Percentiles rank a stretch among this genome's conserved stretches.
Evolutionary conservation across 2,329 filamentous ascomycete genomes (phyloP).

Genomic region (Fusarium sarcochroum): DNA sequence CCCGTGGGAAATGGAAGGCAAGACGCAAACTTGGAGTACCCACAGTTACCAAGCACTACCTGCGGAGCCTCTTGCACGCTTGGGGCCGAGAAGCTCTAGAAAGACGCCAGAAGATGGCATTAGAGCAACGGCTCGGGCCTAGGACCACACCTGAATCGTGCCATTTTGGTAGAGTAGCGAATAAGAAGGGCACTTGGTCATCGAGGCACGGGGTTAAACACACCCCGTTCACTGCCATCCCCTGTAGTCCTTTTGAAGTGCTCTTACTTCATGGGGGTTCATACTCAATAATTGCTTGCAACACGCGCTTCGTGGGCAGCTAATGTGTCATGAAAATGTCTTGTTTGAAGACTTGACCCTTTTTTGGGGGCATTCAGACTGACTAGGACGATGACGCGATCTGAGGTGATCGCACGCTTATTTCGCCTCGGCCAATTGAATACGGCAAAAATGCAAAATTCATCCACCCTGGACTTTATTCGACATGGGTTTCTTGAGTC

Average conservation of each 20-base stretch:
- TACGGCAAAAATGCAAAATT: background rate
- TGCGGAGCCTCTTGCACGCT: conserved; percentile 20
- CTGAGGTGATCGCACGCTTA: conserved; percentile 46
- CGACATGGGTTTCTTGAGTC: conserved; percentile 11
- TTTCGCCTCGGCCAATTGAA: conserved; percentile 32
- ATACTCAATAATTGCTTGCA: background rate
- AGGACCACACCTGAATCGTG: conserved; percentile 32
- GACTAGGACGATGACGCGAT: conserved; percentile 51
- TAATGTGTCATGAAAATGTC: conserved; percentile 44
- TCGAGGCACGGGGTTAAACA: background rate
- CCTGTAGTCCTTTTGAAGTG: background rate
- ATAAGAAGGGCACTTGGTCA: conserved; percentile 24
- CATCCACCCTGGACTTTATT: conserved; percentile 37
- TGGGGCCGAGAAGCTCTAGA: conserved; percentile 41
- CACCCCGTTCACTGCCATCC: background rate
- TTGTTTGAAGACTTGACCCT: conserved; percentile 13
- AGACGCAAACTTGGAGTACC: conserved; percentile 29
- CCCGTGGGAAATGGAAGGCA: conserved; percentile 24
- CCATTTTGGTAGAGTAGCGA: conserved; percentile 35
- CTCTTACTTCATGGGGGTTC: background rate
- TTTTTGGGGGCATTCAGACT: conserved; percentile 13
- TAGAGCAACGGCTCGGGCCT: conserved; percentile 24
- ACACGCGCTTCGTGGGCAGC: conserved; percentile 24
- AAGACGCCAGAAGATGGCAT: conserved; percentile 39
- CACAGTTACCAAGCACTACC: conserved; percentile 2